Conservation (phyloP, 2,329 filamentous ascomycete species). For the Ascomycota sp. region DNA sequence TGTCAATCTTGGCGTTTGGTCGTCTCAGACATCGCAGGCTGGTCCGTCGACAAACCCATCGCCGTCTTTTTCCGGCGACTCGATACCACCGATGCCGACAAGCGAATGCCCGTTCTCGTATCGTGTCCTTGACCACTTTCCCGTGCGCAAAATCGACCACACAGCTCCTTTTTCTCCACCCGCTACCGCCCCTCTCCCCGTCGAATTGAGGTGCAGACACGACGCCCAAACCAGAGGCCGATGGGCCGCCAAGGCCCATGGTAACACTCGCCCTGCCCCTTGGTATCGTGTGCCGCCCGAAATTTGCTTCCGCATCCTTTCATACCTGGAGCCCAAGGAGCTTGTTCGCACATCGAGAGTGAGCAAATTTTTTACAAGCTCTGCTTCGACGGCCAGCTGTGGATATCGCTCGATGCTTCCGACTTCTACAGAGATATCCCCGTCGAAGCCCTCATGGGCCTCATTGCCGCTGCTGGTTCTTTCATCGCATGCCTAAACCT, state of each 20-base stretch:
- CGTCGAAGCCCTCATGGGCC: constrained; percentile 61
- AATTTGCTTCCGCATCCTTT: constrained; percentile 57
- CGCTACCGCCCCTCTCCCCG: constrained; percentile 40
- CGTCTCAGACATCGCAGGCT: constrained; percentile 9
- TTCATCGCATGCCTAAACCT: constrained; percentile 85
- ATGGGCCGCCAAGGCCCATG: constrained; percentile 4
- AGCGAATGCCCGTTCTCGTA: constrained; percentile 20
- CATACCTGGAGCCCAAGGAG: constrained; percentile 59
- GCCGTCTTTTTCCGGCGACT: constrained; percentile 15
- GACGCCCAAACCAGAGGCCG: constrained; percentile 6
- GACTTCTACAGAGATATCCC: constrained; percentile 79
- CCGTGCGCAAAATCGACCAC: constrained; percentile 32
- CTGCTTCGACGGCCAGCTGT: constrained; percentile 90
- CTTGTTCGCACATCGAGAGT: constrained; percentile 60
- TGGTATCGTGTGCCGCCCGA: constrained; percentile 72
- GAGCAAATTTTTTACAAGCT: constrained; percentile 60
- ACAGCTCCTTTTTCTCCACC: constrained; percentile 18
- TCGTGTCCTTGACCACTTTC: constrained; percentile 25
- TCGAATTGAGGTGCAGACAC: constrained; percentile 30
- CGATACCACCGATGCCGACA: constrained; percentile 17
- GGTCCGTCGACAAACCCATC: constrained; percentile 13
- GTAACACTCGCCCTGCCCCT: constrained; percentile 35
- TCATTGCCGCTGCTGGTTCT: constrained; percentile 67
- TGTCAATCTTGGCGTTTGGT: constrained; percentile 26
- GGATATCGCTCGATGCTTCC: constrained; percentile 66